phyloP scores from a whole-genome alignment of 2,329 filamentous ascomycete species.

The Parafenestella ontariensis region DNA sequence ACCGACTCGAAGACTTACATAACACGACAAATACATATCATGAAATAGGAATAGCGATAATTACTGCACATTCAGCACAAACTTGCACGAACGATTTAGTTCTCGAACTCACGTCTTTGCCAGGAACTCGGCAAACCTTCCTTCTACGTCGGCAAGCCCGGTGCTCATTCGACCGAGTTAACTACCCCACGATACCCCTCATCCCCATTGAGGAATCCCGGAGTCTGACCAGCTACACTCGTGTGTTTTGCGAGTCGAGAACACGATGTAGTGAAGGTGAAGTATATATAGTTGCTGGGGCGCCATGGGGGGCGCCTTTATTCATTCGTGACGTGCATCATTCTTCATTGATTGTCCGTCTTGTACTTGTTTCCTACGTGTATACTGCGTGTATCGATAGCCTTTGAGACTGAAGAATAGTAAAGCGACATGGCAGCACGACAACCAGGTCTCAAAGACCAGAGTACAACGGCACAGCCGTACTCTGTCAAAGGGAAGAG shows the following conservation, averaged over 20 bases:
- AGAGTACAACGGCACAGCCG: constrained; percentile 9
- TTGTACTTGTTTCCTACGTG: no score
- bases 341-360: neutral
- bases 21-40: neutral
- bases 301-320: neutral
- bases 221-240: neutral
- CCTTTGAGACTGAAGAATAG: neutral
- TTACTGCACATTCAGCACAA: neutral
- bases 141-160: neutral
- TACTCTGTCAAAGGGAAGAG: constrained; percentile 54
- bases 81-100: neutral
- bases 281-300: neutral
- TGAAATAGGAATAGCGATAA: neutral
- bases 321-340: no score
- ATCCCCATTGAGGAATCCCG: constrained; percentile 4
- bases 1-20: neutral
- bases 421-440: constrained; percentile 6
- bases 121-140: neutral
- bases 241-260: neutral
- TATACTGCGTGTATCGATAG: neutral
- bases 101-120: neutral
- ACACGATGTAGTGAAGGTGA: neutral
- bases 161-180: neutral
- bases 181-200: constrained; percentile 13
- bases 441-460: constrained; percentile 8